These are phyloP conservation scores for Sideroxylon spinosum DNA, from an alignment of 179 eudicot genomes.

Conservation along the genomic window DNA sequence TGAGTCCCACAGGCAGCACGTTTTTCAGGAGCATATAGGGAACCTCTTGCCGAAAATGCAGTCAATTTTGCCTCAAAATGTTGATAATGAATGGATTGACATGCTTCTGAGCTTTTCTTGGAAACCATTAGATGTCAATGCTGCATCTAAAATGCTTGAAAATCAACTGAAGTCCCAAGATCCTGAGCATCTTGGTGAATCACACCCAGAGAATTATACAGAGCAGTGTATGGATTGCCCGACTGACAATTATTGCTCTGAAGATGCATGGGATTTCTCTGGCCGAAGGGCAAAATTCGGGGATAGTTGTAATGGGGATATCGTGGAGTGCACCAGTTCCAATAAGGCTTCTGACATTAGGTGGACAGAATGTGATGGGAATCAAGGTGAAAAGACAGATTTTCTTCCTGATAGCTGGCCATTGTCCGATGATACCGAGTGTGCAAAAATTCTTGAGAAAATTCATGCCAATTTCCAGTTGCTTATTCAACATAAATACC, in stretches of 20 bases:
- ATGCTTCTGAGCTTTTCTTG: slow-evolving; percentile 75
- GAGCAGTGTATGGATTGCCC: slow-evolving; percentile 37
- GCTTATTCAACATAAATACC: slow-evolving; percentile 63
- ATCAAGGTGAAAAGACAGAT: slow-evolving; percentile 37
- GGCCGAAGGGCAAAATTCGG: slow-evolving; percentile 30
- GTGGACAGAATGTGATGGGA: slow-evolving; percentile 40
- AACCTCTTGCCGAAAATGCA: slow-evolving; percentile 52
- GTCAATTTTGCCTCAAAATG: slow-evolving; percentile 55
- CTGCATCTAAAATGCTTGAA: slow-evolving; percentile 59
- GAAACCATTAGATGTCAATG: slow-evolving; percentile 80
- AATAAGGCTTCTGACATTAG: slow-evolving; percentile 29
- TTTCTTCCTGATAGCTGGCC: slow-evolving; percentile 59
- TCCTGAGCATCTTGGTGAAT: slow-evolving; percentile 26
- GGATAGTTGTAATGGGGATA: slow-evolving; percentile 35
- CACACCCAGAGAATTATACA: slow-evolving; percentile 19
- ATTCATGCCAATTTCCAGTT: slow-evolving; percentile 49
- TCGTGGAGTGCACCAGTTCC: slow-evolving; percentile 31
- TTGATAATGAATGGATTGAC: slow-evolving; percentile 74
- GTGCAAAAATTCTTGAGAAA: slow-evolving; percentile 72
- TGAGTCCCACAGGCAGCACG: slow-evolving; percentile 58
- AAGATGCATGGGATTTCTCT: slow-evolving; percentile 54
- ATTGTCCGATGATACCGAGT: slow-evolving; percentile 63
- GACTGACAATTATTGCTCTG: slow-evolving; percentile 41
- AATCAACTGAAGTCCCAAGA: slow-evolving; percentile 39
- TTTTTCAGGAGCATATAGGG: slow-evolving; percentile 70